phyloP scores from a whole-genome alignment of 106 monocot species.

The Alisma plantagoaquatica region DNA sequence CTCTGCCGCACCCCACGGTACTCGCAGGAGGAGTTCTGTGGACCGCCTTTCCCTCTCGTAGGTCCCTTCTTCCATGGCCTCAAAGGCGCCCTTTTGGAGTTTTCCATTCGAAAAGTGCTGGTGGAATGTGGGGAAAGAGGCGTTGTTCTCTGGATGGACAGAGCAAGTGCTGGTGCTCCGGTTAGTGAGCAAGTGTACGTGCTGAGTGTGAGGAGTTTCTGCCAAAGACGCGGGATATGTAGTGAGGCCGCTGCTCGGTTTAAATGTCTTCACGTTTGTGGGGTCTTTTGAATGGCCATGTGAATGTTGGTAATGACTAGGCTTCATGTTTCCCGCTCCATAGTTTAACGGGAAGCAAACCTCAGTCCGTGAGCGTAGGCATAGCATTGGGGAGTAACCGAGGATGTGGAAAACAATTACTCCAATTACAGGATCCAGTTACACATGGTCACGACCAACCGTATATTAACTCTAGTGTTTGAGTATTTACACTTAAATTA shows the following conservation, averaged over 20 bases:
- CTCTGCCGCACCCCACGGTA: conserved; percentile 93
- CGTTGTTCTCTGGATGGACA: neutral
- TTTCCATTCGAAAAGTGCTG: conserved; percentile 13
- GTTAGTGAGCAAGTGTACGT: no score
- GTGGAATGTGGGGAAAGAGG: neutral
- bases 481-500: no score
- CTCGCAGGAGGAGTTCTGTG: conserved; percentile 85
- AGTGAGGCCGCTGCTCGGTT: conserved; percentile 18
- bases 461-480: no score
- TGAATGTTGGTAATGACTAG: conserved; percentile 55
- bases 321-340: no score
- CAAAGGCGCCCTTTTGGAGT: conserved; percentile 13
- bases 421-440: no score
- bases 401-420: no score
- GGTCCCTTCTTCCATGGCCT: conserved; percentile 96
- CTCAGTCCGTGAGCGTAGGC: no score
- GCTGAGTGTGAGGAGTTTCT: neutral
- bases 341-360: no score
- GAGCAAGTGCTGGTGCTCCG: no score
- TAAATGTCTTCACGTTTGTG: conserved; percentile 69
- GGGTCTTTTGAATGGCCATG: conserved; percentile 29
- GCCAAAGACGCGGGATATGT: conserved; percentile 30
- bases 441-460: no score
- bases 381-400: no score
- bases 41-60: conserved; percentile 86